Percentiles rank a stretch among this genome's conserved stretches.
These are phyloP conservation scores for Cercospora janseana DNA, from an alignment of 2,329 filamentous ascomycete genomes.

Conservation along the genomic window DNA sequence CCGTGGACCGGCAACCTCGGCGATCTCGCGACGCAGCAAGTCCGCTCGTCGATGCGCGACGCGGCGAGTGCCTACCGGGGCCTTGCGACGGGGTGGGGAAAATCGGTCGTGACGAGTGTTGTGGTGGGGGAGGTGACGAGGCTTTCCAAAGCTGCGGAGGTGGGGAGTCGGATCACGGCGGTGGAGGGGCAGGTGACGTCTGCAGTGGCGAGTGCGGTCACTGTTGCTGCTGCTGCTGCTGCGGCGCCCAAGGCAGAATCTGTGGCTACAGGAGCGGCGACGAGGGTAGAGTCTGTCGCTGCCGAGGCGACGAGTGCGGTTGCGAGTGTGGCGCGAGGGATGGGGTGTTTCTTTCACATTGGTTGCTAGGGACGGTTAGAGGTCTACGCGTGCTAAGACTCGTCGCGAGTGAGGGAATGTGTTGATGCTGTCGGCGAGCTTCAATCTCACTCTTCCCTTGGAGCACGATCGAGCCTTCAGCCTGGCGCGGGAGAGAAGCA, in stretches of 20 bases:
- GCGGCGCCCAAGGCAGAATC: too few relatives aligned
- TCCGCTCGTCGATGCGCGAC: not conserved
- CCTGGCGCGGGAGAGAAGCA: too few relatives aligned
- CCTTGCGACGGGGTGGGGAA: too few relatives aligned
- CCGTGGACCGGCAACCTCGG: not conserved
- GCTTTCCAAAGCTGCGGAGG: too few relatives aligned
- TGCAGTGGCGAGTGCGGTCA: not conserved
- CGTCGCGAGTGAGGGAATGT: not conserved
- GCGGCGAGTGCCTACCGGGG: not conserved
- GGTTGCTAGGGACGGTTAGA: not conserved
- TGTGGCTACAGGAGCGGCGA: not conserved
- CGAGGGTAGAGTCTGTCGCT: not conserved
- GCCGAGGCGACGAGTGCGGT: not conserved
- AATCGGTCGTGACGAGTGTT: not conserved
- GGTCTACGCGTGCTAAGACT: not conserved
- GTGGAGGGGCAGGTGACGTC: not conserved
- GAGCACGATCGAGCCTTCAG: too few relatives aligned
- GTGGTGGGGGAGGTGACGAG: not conserved
- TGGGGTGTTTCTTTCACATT: not conserved
- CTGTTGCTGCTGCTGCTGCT: not conserved
- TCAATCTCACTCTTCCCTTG: not conserved
- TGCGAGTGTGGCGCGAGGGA: not conserved
- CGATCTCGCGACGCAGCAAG: not conserved
- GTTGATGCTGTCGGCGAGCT: too few relatives aligned
- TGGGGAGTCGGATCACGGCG: too few relatives aligned